These are phyloP conservation scores for Cutaneotrichosporon sp. DNA, from an alignment of 1,284 basidiomycete species.

Conservation along the genomic window DNA sequence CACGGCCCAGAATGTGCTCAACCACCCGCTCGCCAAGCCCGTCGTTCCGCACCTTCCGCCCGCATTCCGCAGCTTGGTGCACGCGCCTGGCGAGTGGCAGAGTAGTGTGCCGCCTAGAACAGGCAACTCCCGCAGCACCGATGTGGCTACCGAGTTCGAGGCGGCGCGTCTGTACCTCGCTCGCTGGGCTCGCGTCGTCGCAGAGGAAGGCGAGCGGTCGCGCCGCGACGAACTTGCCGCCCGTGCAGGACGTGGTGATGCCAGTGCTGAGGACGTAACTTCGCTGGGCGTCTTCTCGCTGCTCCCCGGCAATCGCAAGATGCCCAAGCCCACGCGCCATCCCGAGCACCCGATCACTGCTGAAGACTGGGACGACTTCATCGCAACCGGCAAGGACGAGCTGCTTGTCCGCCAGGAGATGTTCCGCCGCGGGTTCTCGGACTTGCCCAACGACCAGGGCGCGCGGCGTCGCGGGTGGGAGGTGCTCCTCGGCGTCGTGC, in stretches of 20 bases:
- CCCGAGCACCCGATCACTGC: slow-evolving; percentile 49
- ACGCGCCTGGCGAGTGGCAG: slow-evolving; percentile 65
- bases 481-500: slow-evolving; percentile 78
- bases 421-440: slow-evolving; percentile 63
- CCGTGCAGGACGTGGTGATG: slow-evolving; percentile 30
- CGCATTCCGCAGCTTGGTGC: slow-evolving; percentile 82
- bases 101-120: slow-evolving; percentile 56
- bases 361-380: slow-evolving; percentile 44
- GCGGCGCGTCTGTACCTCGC: slow-evolving; percentile 94
- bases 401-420: slow-evolving; percentile 46
- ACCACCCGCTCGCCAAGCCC: slow-evolving; percentile 89
- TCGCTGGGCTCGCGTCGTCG: slow-evolving; percentile 89
- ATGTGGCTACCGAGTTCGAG: slow-evolving; percentile 74
- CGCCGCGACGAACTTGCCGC: slow-evolving; percentile 66
- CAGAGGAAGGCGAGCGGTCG: slow-evolving; percentile 89
- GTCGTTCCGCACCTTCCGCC: slow-evolving; percentile 92
- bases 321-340: slow-evolving; percentile 47
- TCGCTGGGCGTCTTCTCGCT: slow-evolving; percentile 87
- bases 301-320: slow-evolving; percentile 53
- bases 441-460: slow-evolving; percentile 67
- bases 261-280: slow-evolving; percentile 61
- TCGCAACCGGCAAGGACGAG: slow-evolving; percentile 46
- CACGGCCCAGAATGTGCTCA: slow-evolving; percentile 86
- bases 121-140: slow-evolving; percentile 63
- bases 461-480: slow-evolving; percentile 76